A percentile compares a stretch with the other conserved stretches of the same genome.
phyloP scores from a whole-genome alignment of 306 rosid species.

The Prunus persica region DNA sequence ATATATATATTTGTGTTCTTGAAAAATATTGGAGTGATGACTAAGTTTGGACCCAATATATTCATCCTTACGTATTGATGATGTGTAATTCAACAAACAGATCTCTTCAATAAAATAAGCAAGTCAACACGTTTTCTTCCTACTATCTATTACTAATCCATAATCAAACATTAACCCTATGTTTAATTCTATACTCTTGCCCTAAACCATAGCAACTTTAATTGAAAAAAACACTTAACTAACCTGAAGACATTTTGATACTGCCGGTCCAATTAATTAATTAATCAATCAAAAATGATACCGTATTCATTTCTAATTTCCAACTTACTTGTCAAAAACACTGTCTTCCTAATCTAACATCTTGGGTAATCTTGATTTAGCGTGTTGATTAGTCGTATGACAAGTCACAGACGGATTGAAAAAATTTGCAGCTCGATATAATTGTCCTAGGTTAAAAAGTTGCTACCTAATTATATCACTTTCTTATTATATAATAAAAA shows the following conservation, averaged over 20 bases:
- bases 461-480: slow-evolving; percentile 10
- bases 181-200: not conserved
- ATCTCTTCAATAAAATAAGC: not conserved
- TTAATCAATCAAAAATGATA: not conserved
- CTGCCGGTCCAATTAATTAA: not conserved
- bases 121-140: not conserved
- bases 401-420: not conserved
- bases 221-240: not conserved
- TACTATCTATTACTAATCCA: not conserved
- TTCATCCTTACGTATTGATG: not conserved
- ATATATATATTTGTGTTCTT: not conserved
- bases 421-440: not conserved
- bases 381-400: not conserved
- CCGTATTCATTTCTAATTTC: not conserved
- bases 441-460: slow-evolving; percentile 2
- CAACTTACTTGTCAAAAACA: not conserved
- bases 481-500: slow-evolving; percentile 13
- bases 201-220: no score
- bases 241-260: not conserved
- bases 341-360: not conserved
- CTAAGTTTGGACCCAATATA: not conserved
- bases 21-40: no score
- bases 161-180: not conserved
- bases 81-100: not conserved
- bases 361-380: not conserved